Evolutionary conservation across 179 eudicot species (phyloP).

Genomic region (Nepenthes alata): DNA sequence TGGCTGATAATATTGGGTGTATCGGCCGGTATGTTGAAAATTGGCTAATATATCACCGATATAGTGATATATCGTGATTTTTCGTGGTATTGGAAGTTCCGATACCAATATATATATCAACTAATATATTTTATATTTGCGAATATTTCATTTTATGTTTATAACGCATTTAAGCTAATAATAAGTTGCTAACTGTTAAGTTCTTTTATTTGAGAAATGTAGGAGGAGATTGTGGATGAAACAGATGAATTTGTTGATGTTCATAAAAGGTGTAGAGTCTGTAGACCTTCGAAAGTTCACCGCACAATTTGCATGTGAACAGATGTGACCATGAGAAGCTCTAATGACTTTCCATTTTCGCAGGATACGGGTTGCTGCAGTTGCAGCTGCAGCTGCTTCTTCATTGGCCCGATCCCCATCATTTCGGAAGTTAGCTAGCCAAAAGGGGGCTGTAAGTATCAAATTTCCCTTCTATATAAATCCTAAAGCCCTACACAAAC

Average conservation of each 20-base stretch:
- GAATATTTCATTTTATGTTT: no score
- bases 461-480: neutral
- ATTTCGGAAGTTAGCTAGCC: slow-evolving; percentile 21
- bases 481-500: neutral
- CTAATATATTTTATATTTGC: no score
- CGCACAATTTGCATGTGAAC: neutral
- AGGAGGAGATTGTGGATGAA: slow-evolving; percentile 96
- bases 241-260: slow-evolving; percentile 91
- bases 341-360: slow-evolving; percentile 6
- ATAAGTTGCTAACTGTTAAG: no score
- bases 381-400: slow-evolving; percentile 37
- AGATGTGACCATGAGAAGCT: neutral
- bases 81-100: no score
- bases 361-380: slow-evolving; percentile 41
- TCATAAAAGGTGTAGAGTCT: slow-evolving; percentile 54
- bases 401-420: slow-evolving; percentile 33
- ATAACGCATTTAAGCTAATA: no score
- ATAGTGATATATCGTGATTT: no score
- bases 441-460: slow-evolving; percentile 26
- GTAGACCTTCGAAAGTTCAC: slow-evolving; percentile 4
- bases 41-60: no score
- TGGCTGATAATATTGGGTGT: no score
- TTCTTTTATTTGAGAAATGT: no score
- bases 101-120: no score
- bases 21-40: no score